These are phyloP conservation scores for Candida easanensis DNA, from an alignment of 805 yeast species.

Conservation along the genomic window DNA sequence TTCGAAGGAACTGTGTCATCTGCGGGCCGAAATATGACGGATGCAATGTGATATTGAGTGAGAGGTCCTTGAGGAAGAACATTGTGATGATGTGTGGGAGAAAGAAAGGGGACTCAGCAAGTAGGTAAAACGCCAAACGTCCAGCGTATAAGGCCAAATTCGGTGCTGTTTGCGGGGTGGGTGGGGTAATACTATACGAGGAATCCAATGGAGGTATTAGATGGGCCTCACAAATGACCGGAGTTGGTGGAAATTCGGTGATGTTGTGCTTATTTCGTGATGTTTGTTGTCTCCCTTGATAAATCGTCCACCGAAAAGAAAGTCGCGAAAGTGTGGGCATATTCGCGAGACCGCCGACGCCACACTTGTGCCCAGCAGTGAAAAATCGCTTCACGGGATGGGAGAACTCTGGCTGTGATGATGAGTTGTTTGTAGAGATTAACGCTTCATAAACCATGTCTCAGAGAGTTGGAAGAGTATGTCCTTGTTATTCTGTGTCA, in stretches of 20 bases:
- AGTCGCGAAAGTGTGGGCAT: background rate
- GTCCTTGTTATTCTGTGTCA: slow-evolving; percentile 1
- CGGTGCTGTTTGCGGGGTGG: background rate
- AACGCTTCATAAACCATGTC: slow-evolving; percentile 19
- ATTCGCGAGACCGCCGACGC: background rate
- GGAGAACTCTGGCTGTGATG: no score
- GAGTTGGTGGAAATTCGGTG: background rate
- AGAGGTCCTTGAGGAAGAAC: slow-evolving; percentile 73
- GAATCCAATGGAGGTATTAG: background rate
- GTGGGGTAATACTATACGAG: background rate
- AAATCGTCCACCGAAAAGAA: background rate
- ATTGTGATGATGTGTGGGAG: slow-evolving; percentile 22
- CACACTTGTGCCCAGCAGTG: background rate
- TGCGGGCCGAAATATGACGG: slow-evolving; percentile 98
- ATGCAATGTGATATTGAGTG: slow-evolving; percentile 88
- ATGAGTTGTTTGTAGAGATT: no score
- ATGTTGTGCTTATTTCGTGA: background rate
- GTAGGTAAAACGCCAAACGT: background rate
- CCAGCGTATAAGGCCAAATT: slow-evolving; percentile 1
- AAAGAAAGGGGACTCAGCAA: slow-evolving; percentile 1
- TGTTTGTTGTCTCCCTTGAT: no score
- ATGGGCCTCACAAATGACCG: background rate
- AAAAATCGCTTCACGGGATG: background rate
- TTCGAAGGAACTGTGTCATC: slow-evolving; percentile 90
- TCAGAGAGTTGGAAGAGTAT: slow-evolving; percentile 28